Base-by-base conservation (phyloP, 495 filamentous ascomycete genomes). In the Xylaria acuta region DNA sequence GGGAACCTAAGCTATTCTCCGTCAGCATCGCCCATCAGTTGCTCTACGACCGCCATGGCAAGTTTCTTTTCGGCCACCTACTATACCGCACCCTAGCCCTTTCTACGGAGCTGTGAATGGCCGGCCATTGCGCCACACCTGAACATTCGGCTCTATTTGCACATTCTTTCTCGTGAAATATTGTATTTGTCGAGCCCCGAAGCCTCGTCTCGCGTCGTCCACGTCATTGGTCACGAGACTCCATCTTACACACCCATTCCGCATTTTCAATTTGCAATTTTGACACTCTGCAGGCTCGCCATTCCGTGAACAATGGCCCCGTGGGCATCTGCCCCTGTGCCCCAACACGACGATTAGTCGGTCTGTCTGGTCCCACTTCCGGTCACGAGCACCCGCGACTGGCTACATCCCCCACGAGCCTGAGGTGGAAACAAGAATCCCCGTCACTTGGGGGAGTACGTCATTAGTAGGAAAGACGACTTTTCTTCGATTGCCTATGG, bases 371-470 rank as follows among this genome's bases (percentile, higher is more conserved):
- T 62, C 67, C 67, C 67, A 69, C 67, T 60, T 60, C 53, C 67
- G 53, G 53, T 59, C 67, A 69, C 41, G 67, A 69, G 41, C 38
- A 54, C 66, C 22, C 40, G 54, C 67, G 41, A 69, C 56, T 69
- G 49, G 40, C 66, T 38, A 62, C 25, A 69, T 54, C 54, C 67
- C 66, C 67, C 67, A 60, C 67, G 67, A 49, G 27, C 27, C 40
- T 27, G 27, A 38, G 22, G 54, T 69, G 56, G 40, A 49, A 40
- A 59, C 49, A n/a, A 12, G 20, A 45, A 5, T 14, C 54, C 34
- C 49, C 47, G 34, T 34, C 49, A 67, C 49, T 56, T 67, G 32
- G 30, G n/a, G 49, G 32, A 36, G 32, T n/a, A 22, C 58, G 34
- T 25, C 1, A 51, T 56, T 54, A 56, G 36, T 20, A 43, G 65